A percentile compares a stretch with the other conserved stretches of the same genome.
These are phyloP conservation scores for Zasmidium angulare DNA, from an alignment of 2,329 filamentous ascomycete species.

Conservation along the genomic window DNA sequence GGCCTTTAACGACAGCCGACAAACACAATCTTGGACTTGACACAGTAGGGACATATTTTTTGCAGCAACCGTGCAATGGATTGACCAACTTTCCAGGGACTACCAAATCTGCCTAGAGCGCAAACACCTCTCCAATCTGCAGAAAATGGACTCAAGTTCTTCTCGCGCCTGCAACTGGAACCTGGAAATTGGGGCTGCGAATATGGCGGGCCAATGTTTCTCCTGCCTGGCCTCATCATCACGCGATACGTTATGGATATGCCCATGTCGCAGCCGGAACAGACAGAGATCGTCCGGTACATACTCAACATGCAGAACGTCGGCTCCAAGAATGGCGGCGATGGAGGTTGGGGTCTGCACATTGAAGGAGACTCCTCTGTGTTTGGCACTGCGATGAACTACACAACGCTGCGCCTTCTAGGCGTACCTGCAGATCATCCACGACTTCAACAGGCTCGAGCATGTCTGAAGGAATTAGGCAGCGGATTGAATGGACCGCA, in stretches of 20 bases:
- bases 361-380: constrained; percentile 91
- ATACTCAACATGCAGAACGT: constrained; percentile 76
- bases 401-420: constrained; percentile 74
- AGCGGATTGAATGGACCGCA: constrained; percentile 83
- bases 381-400: constrained; percentile 88
- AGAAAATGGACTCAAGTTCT: constrained; percentile 81
- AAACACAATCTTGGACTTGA: constrained; percentile 83
- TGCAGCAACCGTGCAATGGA: neutral
- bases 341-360: constrained; percentile 97
- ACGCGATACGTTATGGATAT: constrained; percentile 88
- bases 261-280: constrained; percentile 74
- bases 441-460: constrained; percentile 80
- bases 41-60: constrained; percentile 58
- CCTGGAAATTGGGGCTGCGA: constrained; percentile 96
- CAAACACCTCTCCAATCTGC: constrained; percentile 74
- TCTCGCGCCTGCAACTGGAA: constrained; percentile 82
- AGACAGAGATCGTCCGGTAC: constrained; percentile 89
- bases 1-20: constrained; percentile 87
- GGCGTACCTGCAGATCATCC: constrained; percentile 82
- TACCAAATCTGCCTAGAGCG: constrained; percentile 69
- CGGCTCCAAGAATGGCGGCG: constrained; percentile 56
- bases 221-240: constrained; percentile 81
- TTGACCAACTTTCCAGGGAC: constrained; percentile 53
- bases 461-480: constrained; percentile 78
- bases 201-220: constrained; percentile 96